These are phyloP conservation scores for Phytopythium vexans DNA, from an alignment of 352 stramenopile genomes.

Conservation along the genomic window DNA sequence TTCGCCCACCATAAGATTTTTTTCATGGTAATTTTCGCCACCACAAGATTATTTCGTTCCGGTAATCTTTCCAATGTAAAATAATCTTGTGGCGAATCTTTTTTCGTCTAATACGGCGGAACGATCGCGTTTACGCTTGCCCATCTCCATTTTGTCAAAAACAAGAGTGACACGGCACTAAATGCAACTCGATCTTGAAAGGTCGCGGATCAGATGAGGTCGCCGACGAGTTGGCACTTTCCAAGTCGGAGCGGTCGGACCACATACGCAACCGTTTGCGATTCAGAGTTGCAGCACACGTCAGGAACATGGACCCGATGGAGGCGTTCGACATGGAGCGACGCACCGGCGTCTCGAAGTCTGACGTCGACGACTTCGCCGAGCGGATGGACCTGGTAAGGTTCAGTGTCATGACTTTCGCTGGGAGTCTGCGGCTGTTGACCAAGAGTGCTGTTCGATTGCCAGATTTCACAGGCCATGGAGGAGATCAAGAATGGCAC, in stretches of 20 bases:
- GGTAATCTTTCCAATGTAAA: too few relatives aligned
- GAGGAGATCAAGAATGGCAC: constrained; percentile 79
- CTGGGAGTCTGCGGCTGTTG: neutral
- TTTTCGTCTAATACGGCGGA: too few relatives aligned
- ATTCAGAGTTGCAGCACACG: neutral
- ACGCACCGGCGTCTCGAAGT: constrained; percentile 52
- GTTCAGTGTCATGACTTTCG: neutral
- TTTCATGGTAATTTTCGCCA: too few relatives aligned
- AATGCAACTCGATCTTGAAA: neutral
- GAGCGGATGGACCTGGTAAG: constrained; percentile 66
- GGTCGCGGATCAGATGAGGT: constrained; percentile 1
- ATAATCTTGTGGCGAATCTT: too few relatives aligned
- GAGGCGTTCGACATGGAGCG: constrained; percentile 66
- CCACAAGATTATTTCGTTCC: too few relatives aligned
- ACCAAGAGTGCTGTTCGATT: neutral
- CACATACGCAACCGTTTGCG: neutral
- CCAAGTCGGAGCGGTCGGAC: neutral
- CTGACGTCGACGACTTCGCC: constrained; percentile 73
- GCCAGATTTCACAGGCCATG: constrained; percentile 66
- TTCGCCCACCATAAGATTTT: too few relatives aligned
- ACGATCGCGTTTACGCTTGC: too few relatives aligned
- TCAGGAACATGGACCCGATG: constrained; percentile 51
- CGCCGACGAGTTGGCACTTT: neutral
- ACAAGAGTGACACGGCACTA: constrained; percentile 1
- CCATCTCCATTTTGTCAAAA: too few relatives aligned